Evolutionary conservation across 768 basidiomycete species (phyloP).

Genomic region (Lentinula guzmanii): DNA sequence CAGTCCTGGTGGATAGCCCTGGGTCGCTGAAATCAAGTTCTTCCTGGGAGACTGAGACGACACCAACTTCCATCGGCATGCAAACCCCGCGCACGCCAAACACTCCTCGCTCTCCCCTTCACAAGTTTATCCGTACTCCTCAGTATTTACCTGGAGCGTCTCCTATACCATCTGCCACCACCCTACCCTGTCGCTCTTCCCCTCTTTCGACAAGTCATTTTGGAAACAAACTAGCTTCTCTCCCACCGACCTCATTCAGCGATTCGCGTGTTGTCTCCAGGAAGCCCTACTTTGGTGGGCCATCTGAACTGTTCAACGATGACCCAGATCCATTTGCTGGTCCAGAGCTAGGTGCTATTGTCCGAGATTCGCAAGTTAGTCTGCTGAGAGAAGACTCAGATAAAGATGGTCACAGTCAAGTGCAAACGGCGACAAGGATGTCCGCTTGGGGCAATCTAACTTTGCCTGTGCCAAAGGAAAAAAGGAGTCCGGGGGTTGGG

Average conservation of each 20-base stretch:
- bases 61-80: background rate
- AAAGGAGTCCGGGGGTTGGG: background rate
- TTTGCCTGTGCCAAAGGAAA: slow-evolving; percentile 1
- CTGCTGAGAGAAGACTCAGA: background rate
- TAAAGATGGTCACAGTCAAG: background rate
- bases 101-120: background rate
- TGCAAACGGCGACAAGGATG: slow-evolving; percentile 4
- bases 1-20: background rate
- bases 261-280: background rate
- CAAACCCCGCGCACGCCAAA: background rate
- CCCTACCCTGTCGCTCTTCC: background rate
- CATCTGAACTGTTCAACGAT: background rate
- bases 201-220: background rate
- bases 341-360: slow-evolving; percentile 1
- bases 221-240: background rate
- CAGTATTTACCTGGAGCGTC: background rate
- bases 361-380: slow-evolving; percentile 1
- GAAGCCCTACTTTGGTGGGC: background rate
- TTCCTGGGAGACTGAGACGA: background rate
- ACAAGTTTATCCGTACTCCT: background rate
- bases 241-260: background rate
- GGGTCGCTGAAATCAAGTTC: background rate
- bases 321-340: slow-evolving; percentile 2
- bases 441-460: slow-evolving; percentile 4
- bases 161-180: background rate